Percentiles rank a stretch among this genome's conserved stretches.
These are phyloP conservation scores for Neopestalotiopsis clavispora DNA, from an alignment of 2,329 filamentous ascomycete species.

Conservation along the genomic window DNA sequence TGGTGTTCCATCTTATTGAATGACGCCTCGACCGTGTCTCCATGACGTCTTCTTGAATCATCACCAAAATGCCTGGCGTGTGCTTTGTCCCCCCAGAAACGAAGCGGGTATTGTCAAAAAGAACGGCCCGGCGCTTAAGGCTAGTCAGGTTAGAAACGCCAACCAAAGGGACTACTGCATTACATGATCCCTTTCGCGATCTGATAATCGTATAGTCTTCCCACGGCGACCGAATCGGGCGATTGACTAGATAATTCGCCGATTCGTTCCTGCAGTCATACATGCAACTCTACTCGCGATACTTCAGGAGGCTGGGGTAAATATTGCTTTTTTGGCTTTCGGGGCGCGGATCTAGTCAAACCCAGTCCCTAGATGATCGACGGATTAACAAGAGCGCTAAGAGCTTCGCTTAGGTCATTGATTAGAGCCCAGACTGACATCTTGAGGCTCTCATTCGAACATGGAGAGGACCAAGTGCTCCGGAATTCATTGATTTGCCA, in stretches of 20 bases:
- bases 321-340: not conserved
- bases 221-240: not conserved
- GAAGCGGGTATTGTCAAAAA: not conserved
- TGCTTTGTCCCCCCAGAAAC: not conserved
- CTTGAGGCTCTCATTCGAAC: not conserved
- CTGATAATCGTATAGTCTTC: not conserved
- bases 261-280: not conserved
- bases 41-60: conserved; percentile 15
- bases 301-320: not conserved
- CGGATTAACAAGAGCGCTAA: conserved; percentile 7
- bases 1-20: not conserved
- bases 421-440: not conserved
- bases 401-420: conserved; percentile 14
- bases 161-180: not conserved
- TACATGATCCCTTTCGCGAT: not conserved
- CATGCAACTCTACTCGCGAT: not conserved
- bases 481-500: not conserved
- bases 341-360: not conserved
- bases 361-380: not conserved
- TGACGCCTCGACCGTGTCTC: conserved; percentile 3
- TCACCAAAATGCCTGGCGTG: not conserved
- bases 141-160: not conserved
- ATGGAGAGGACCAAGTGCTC: conserved; percentile 1
- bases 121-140: not conserved
- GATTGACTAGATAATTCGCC: not conserved